Percentiles rank a stretch among this genome's conserved stretches.
Conservation (phyloP, 2,329 filamentous ascomycete species). For the Aspergillus neotritici region DNA sequence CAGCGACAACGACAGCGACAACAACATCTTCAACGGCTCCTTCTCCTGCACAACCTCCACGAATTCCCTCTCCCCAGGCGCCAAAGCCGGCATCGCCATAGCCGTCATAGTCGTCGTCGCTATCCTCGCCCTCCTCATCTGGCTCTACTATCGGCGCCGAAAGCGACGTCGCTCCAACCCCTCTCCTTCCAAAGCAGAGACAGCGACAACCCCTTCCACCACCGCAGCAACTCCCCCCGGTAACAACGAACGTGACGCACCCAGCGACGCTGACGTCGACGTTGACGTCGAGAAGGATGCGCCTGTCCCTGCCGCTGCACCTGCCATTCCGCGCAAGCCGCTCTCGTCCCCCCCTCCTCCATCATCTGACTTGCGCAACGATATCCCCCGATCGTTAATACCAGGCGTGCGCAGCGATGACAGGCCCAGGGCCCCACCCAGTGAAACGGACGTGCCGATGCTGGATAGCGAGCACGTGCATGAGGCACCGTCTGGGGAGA, state of each 20-base stretch:
- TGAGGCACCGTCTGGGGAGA: conserved; percentile 11
- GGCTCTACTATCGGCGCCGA: conserved; percentile 13
- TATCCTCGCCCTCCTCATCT: conserved; percentile 14
- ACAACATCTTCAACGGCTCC: neutral
- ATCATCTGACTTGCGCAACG: conserved; percentile 1
- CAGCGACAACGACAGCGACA: neutral
- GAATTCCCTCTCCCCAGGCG: conserved; percentile 18
- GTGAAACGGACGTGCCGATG: conserved; percentile 18
- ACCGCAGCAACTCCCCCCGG: neutral
- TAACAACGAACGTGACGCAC: no score
- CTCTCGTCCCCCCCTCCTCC: conserved; percentile 3
- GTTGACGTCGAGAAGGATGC: neutral
- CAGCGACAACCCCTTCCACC: neutral
- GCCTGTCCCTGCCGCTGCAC: neutral
- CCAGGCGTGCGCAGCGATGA: no score
- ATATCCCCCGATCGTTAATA: no score
- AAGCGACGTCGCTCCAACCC: conserved; percentile 6
- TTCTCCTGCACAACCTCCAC: conserved; percentile 13
- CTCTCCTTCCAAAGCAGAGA: neutral
- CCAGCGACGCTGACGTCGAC: no score
- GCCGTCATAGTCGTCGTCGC: conserved; percentile 37
- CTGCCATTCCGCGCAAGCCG: conserved; percentile 12
- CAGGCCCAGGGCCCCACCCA: conserved; percentile 6
- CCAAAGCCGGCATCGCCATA: conserved; percentile 29
- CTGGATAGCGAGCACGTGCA: conserved; percentile 20